A percentile compares a stretch with the other conserved stretches of the same genome.
Conservation (phyloP, 257 asterid genomes). For the Nicotiana obtusifolia region DNA sequence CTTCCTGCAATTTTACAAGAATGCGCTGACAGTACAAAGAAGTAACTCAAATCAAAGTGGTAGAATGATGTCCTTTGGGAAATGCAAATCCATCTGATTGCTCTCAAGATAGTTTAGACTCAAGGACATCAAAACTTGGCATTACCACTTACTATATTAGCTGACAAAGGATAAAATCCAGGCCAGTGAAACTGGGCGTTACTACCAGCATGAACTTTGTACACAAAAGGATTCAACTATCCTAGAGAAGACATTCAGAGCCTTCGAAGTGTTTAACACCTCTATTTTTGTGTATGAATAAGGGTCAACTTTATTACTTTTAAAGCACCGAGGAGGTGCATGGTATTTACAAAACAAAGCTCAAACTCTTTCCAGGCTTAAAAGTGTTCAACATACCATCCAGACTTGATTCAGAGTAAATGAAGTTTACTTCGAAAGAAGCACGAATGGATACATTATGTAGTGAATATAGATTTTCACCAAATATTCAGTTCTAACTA, state of each 20-base stretch:
- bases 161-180: neutral
- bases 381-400: neutral
- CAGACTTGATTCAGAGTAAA: neutral
- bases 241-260: neutral
- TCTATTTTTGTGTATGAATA: neutral
- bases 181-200: neutral
- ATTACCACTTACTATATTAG: neutral
- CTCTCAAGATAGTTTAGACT: neutral
- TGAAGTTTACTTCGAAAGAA: neutral
- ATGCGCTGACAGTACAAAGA: neutral
- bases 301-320: neutral
- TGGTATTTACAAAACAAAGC: neutral
- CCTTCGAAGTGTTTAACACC: neutral
- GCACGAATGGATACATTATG: neutral
- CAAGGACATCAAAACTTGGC: neutral
- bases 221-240: neutral
- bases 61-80: neutral
- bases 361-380: neutral
- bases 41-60: constrained; percentile 4
- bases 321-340: neutral
- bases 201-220: neutral
- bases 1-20: neutral
- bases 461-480: neutral
- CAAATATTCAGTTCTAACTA: neutral
- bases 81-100: neutral